A percentile compares a stretch with the other conserved stretches of the same genome.
Conservation (phyloP, 2,329 filamentous ascomycete genomes). For the Chrysoporthe deuterocubensis region DNA sequence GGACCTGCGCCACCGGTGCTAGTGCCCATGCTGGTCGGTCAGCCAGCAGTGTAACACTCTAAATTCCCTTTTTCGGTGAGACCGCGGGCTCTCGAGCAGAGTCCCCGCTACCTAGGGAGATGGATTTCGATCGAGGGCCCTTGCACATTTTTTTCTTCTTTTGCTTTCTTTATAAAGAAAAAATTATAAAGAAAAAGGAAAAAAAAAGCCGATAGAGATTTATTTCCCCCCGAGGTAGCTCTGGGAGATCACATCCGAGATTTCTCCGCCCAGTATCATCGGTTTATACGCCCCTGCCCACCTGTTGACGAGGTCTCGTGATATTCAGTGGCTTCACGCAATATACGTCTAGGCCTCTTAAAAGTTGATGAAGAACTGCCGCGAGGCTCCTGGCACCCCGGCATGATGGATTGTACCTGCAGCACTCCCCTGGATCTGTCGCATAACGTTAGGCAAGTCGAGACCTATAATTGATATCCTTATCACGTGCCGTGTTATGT, state of each 20-base stretch:
- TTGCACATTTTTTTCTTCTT: neutral
- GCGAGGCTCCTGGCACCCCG: neutral
- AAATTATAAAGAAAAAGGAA: neutral
- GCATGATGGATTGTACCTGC: neutral
- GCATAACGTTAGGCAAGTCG: neutral
- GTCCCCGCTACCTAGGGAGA: neutral
- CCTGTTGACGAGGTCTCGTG: neutral
- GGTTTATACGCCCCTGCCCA: neutral
- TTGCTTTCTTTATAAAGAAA: neutral
- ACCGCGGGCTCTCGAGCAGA: neutral
- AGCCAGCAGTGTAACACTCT: neutral
- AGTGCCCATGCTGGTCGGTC: slow-evolving; percentile 8
- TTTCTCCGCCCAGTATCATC: too few species aligned
- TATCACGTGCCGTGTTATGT: too few species aligned
- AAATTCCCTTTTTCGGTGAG: too few species aligned
- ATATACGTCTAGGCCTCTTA: neutral
- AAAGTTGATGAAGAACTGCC: neutral
- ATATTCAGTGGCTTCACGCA: neutral
- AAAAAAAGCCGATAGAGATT: neutral
- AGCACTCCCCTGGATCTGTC: neutral
- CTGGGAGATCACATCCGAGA: too few species aligned
- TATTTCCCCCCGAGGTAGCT: too few species aligned
- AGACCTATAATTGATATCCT: neutral
- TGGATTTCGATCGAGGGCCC: too few species aligned
- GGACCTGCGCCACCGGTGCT: neutral